Percentiles rank a stretch among this genome's conserved stretches.
phyloP scores from a whole-genome alignment of 306 rosid genomes.

The Lagenaria siceraria region DNA sequence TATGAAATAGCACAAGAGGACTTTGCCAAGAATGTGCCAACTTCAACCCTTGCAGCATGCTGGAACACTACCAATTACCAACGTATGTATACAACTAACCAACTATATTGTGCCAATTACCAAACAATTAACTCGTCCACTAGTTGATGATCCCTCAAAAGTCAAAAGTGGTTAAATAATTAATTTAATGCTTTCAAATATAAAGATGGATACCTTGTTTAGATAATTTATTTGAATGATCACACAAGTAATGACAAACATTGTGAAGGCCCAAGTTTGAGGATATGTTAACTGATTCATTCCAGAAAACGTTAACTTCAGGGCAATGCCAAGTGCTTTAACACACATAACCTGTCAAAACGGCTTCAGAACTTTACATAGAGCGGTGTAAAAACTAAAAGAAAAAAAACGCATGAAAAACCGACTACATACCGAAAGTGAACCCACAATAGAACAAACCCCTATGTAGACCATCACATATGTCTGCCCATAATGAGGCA shows the following conservation, averaged over 20 bases:
- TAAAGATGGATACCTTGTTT: not conserved
- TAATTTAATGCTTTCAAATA: not conserved
- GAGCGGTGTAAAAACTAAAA: not conserved
- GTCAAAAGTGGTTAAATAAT: not conserved
- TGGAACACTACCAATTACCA: not conserved
- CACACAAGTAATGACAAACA: constrained; percentile 3
- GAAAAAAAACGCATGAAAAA: not conserved
- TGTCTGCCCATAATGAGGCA: constrained; percentile 7
- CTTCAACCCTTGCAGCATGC: not conserved
- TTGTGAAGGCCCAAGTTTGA: constrained; percentile 10
- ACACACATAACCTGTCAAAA: constrained; percentile 11
- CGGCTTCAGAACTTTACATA: not conserved
- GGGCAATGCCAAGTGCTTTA: constrained; percentile 10
- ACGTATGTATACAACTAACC: not conserved
- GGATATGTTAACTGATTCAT: constrained; percentile 9
- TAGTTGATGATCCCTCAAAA: not conserved
- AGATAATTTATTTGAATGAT: constrained; percentile 7
- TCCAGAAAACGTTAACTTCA: constrained; percentile 11
- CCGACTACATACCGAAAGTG: constrained; percentile 9
- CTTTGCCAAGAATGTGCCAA: not conserved
- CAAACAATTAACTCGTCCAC: not conserved
- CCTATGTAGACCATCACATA: constrained; percentile 10
- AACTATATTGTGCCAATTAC: not conserved
- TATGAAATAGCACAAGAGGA: not conserved
- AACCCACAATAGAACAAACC: constrained; percentile 10